Base-by-base conservation (phyloP, 148 eudicot genomes). In the Rhododendron molle region DNA sequence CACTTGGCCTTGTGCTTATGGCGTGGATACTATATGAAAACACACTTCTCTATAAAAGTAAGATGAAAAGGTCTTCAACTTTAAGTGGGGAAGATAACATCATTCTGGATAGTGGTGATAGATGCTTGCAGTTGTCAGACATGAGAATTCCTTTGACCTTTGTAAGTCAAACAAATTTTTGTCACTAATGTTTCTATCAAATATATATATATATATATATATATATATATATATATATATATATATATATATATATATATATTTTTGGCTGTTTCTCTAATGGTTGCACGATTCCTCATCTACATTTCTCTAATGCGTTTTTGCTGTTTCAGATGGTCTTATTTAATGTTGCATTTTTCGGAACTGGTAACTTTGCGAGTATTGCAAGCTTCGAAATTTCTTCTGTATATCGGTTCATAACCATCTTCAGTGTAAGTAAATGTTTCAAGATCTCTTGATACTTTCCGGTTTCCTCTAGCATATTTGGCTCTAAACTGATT, bases 301-400 rank as follows among this genome's bases (percentile, higher is more conserved):
- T 76, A 32, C 71, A 43, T 76, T 76, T 58, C 74, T 50, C 54
- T 60, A 78, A 84, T 80, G 18, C 40, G 30, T 49, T 83, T 82
- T 34, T 85, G 14, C 65, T 86, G 67, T 54, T 89, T 82, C 90
- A 96, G 99, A 92, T 94, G 98, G 95, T 96, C 80, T 90, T 96
- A 79, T 96, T 96, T 87, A 93, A 94, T 89, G 90, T 96, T 79
- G 99, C 99, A 87, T 96, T 96, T 90, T 96, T 96, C 81, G 99
- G 99, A 83, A 96, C 99, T 54, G 99, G 98, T 49, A 96, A 96
- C 89, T 96, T 96, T 76, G 99, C 98, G 23, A 96, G 99, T 87
- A 96, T 96, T 84, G 99, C 99, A 85, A 95, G 98, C 91, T 96
- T 96, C 83, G 98, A 96, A 93, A 96, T 96, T 84, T 96, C 99